Conservation (phyloP, 2,329 filamentous ascomycete genomes). For the Hypoxylon sp. region DNA sequence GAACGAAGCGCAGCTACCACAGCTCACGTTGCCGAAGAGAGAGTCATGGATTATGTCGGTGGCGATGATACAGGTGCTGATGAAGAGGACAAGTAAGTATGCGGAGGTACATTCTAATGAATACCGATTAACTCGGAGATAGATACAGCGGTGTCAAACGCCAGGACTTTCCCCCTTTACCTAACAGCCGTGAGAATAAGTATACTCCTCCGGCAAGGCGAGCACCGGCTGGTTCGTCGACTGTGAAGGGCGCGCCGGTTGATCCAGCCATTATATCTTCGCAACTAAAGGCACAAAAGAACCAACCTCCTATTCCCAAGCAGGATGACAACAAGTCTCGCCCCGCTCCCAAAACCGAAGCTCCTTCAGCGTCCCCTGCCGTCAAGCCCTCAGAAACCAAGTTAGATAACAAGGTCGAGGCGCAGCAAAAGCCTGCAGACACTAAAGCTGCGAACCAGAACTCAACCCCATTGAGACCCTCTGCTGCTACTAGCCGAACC, state of each 20-base stretch:
- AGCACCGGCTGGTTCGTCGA: slow-evolving; percentile 80
- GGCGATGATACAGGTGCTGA: slow-evolving; percentile 78
- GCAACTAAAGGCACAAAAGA: slow-evolving; percentile 73
- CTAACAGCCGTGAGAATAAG: slow-evolving; percentile 70
- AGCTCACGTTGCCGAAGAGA: slow-evolving; percentile 90
- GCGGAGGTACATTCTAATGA: neutral
- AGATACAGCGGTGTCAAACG: slow-evolving; percentile 94
- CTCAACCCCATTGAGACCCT: slow-evolving; percentile 52
- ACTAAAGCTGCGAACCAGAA: slow-evolving; percentile 48
- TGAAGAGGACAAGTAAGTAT: slow-evolving; percentile 89
- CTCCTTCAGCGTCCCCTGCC: slow-evolving; percentile 39
- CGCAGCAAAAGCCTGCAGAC: slow-evolving; percentile 49
- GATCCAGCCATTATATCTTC: slow-evolving; percentile 93
- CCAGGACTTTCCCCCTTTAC: slow-evolving; percentile 78
- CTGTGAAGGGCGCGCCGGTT: slow-evolving; percentile 81
- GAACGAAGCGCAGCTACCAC: slow-evolving; percentile 82
- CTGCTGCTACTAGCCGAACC: slow-evolving; percentile 60
- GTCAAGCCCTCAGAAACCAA: slow-evolving; percentile 56
- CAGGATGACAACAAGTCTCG: slow-evolving; percentile 56
- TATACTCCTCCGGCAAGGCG: slow-evolving; percentile 93
- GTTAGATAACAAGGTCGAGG: slow-evolving; percentile 54
- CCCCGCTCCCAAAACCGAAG: slow-evolving; percentile 47
- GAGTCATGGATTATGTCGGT: slow-evolving; percentile 77
- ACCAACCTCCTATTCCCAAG: slow-evolving; percentile 55
- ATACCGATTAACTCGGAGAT: slow-evolving; percentile 38